Conservation (phyloP, 495 filamentous ascomycete species). For the Aspergillus ellipticus region DNA sequence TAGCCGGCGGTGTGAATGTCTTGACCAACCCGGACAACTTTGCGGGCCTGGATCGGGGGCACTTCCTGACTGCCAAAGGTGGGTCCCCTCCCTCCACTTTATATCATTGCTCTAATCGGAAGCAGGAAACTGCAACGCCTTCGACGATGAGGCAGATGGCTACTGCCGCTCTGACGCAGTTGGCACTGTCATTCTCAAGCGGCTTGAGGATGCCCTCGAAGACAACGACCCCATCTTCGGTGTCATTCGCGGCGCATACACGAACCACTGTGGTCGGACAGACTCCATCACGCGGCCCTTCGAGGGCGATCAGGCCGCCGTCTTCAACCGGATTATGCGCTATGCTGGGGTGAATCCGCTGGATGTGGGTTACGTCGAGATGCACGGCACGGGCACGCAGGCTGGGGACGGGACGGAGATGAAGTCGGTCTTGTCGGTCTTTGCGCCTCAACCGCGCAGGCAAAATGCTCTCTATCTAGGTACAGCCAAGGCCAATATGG, state of each 20-base stretch:
- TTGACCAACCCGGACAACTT: conserved; percentile 82
- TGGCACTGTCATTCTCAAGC: conserved; percentile 67
- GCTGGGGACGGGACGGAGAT: conserved; percentile 80
- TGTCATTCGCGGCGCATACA: conserved; percentile 59
- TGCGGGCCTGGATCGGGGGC: conserved; percentile 57
- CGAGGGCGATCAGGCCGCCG: conserved; percentile 60
- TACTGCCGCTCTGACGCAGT: conserved; percentile 73
- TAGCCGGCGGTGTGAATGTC: conserved; percentile 76
- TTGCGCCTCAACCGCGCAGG: conserved; percentile 67
- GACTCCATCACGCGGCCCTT: conserved; percentile 79
- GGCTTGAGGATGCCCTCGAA: conserved; percentile 65
- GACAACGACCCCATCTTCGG: conserved; percentile 70
- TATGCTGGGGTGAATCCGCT: conserved; percentile 65
- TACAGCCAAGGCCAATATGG: conserved; percentile 81
- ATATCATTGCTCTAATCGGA: not conserved
- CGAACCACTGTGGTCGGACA: conserved; percentile 71
- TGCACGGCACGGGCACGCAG: conserved; percentile 83
- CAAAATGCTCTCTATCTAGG: conserved; percentile 73
- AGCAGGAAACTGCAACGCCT: conserved; percentile 63
- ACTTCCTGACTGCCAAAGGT: conserved; percentile 2
- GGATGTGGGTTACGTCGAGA: conserved; percentile 77
- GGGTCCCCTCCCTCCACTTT: not conserved
- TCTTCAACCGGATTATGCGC: conserved; percentile 63
- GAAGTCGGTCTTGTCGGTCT: conserved; percentile 69
- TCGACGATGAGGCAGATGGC: conserved; percentile 72